These are phyloP conservation scores for Kandelia obovata DNA, from an alignment of 345 rosid genomes.

Conservation along the genomic window DNA sequence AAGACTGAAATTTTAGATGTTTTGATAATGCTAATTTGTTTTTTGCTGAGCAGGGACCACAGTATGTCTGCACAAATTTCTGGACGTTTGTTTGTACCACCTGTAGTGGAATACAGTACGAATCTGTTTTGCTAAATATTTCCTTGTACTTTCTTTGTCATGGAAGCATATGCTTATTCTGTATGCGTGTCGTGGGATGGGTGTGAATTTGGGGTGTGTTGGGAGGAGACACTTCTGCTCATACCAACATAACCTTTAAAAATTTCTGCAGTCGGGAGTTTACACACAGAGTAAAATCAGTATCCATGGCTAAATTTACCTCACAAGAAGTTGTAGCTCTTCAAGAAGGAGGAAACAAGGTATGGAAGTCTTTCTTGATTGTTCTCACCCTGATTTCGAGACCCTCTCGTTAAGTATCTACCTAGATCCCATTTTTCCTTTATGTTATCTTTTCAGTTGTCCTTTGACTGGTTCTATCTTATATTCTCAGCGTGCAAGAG, in stretches of 20 bases:
- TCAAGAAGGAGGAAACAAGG: conserved; percentile 97
- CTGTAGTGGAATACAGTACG: conserved; percentile 92
- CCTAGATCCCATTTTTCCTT: neutral
- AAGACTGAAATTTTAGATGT: neutral
- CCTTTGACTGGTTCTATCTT: conserved; percentile 5
- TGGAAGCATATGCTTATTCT: conserved; percentile 1
- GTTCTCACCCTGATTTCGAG: neutral
- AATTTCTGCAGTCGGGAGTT: conserved; percentile 72
- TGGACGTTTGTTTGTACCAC: conserved; percentile 93
- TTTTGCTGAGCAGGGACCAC: conserved; percentile 73
- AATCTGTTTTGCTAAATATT: neutral
- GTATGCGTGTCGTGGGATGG: neutral
- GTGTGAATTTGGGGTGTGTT: neutral
- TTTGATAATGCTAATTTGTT: conserved; percentile 17
- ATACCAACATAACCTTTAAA: conserved; percentile 14
- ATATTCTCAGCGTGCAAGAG: conserved; percentile 69
- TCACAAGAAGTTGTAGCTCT: conserved; percentile 79
- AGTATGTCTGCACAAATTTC: conserved; percentile 95
- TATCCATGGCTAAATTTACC: conserved; percentile 93
- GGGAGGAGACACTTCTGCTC: neutral
- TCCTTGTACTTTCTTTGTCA: conserved; percentile 1
- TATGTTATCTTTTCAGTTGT: conserved; percentile 7
- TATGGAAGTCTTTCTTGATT: conserved; percentile 18
- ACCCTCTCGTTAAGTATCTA: neutral
- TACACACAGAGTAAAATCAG: conserved; percentile 90